Conservation (phyloP, 345 rosid species). For the Psidium friedrichsthalianum region DNA sequence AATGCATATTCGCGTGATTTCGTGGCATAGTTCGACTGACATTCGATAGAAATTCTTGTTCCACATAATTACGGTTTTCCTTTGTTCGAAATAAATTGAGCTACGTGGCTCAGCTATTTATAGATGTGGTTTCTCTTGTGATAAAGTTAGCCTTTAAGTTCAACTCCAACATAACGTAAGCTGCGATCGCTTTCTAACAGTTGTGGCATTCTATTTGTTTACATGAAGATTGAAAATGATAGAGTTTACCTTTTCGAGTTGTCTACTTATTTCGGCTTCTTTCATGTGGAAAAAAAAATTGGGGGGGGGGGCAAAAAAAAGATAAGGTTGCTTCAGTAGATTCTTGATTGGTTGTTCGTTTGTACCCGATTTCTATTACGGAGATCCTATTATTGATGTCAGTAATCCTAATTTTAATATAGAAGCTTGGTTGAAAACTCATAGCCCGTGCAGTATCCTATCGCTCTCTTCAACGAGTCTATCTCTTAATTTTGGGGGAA, state of each 20-base stretch:
- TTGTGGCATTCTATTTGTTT: neutral
- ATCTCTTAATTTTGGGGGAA: slow-evolving; percentile 86
- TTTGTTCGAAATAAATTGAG: neutral
- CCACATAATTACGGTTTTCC: neutral
- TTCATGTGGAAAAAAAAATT: no score
- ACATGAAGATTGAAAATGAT: neutral
- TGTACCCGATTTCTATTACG: slow-evolving; percentile 12
- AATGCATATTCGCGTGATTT: neutral
- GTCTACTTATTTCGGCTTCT: neutral
- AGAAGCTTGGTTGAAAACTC: slow-evolving; percentile 5
- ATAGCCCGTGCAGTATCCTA: slow-evolving; percentile 48
- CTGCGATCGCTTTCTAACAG: neutral
- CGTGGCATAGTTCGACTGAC: neutral
- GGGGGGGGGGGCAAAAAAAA: slow-evolving; percentile 18
- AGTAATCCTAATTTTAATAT: neutral
- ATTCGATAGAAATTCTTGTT: neutral
- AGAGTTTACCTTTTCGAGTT: neutral
- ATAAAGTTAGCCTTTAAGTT: neutral
- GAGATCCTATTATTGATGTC: neutral
- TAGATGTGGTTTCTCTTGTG: neutral
- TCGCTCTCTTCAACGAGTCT: slow-evolving; percentile 86
- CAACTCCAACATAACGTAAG: neutral
- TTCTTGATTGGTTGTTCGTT: slow-evolving; percentile 18
- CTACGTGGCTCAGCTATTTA: neutral
- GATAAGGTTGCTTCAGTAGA: slow-evolving; percentile 25